These are phyloP conservation scores for Neurospora crassa DNA, from an alignment of 2,329 filamentous ascomycete genomes.

Conservation along the genomic window DNA sequence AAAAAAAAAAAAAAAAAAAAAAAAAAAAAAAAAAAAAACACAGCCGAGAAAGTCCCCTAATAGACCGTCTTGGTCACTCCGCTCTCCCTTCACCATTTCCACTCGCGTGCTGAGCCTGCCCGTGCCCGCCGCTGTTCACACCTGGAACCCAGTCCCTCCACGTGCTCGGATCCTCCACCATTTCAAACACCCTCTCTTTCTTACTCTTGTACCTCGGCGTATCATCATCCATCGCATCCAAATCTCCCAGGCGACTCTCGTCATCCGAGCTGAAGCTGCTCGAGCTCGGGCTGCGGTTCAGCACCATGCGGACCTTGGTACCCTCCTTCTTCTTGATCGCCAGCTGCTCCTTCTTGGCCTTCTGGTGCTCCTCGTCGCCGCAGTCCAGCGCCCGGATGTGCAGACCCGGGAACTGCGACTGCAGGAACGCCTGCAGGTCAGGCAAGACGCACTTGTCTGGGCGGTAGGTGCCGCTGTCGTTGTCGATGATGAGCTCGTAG, in stretches of 20 bases:
- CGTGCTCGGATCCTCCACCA: conserved; percentile 39
- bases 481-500: conserved; percentile 90
- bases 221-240: conserved; percentile 31
- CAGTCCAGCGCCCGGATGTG: conserved; percentile 67
- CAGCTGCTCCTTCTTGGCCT: conserved; percentile 68
- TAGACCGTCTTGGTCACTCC: background rate
- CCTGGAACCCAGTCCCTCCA: conserved; percentile 27
- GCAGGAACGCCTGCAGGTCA: conserved; percentile 59
- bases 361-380: conserved; percentile 62
- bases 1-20: too few relatives aligned
- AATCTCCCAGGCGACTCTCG: conserved; percentile 40
- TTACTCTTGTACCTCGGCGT: conserved; percentile 32
- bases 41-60: background rate
- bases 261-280: conserved; percentile 42
- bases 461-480: conserved; percentile 88
- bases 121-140: conserved; percentile 1
- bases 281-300: conserved; percentile 42
- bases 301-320: conserved; percentile 40
- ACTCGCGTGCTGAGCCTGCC: background rate
- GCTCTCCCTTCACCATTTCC: background rate
- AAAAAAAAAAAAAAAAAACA: background rate
- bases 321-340: conserved; percentile 61
- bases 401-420: conserved; percentile 66
- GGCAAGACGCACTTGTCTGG: conserved; percentile 72
- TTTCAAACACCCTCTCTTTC: conserved; percentile 40